Base-by-base conservation (phyloP, 495 filamentous ascomycete species). In the Aspergillus ellipticus region DNA sequence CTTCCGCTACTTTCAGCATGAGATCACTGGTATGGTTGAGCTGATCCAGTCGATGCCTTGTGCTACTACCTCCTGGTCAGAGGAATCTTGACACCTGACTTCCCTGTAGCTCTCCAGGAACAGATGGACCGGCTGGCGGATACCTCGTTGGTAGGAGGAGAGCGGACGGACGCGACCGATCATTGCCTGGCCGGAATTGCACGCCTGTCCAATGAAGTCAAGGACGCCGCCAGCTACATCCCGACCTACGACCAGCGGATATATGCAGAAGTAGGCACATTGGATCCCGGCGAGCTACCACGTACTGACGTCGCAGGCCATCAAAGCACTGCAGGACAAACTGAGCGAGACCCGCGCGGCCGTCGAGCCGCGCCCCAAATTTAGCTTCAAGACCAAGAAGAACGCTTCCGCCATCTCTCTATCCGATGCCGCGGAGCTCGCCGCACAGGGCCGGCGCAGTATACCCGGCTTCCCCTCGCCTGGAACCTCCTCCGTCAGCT, bases 231-330 rank as follows among this genome's bases (percentile, higher is more conserved):
- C 1, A 79, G 77, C 56, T 86, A 84, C 53, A 78, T 92, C 22
- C 87, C 89, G 6, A 81, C 87, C 3, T 89, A 90, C 61, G 89
- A 93, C 54, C 89, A 90, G 65, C 77, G 88, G 56, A 83, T 84
- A 17, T 92, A 89, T 64, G 76, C 82, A 29, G 85, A 89, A 61
- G 87, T 89, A 74, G 24, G 67, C 54, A 39, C 20, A 3, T 33
- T 15, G 17, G 10, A 2, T 28, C 58, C 37, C 4, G 20, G 41
- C 29, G 45, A 17, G 4, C 22, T 17, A 21, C 29, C 31, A 42
- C 22, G 39, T 53, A 45, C 41, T 55, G 41, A 58, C 29, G 8
- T 46, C 45, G 20, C 26, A 90, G 83, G 80, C 85, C 52, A 82
- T 91, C 64, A 88, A 88, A 74, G 78, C 77, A 0, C 74, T 92